Evolutionary conservation across 495 filamentous ascomycete species (phyloP), one percentile per base, ranked within the genome.

Genomic region (Trichoderma parareesei): DNA sequence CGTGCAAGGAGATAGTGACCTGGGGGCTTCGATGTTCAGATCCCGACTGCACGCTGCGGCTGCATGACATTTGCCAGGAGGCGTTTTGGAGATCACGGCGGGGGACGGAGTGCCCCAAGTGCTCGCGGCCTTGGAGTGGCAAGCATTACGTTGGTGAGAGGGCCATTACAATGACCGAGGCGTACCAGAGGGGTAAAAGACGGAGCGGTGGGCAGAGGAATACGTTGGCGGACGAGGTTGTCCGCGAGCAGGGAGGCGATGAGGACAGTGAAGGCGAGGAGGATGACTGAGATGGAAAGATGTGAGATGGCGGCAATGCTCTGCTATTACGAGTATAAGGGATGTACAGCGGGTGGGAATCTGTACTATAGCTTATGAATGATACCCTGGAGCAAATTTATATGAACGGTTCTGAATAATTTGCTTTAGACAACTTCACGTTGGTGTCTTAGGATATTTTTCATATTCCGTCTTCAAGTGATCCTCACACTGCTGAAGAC

Each of bases 1-100:
- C 89, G 2, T 98, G 94, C 73, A 90, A 85, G 75, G 92, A 97
- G 73, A 89, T 98, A 64, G 84, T 97, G 65, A 98, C 92, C 8
- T 77, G 90, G 66, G 93, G 93, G 5, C 88, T 93, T 82, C 84
- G 93, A 27, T 98, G 93, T 73, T 73, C 78, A 5, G 82, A 90
- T 44, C 75, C 79, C 18, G 79, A 85, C 20, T 98, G 93, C 70
- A 70, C 67, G 14, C 80, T 87, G 4, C 79, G 93, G 20, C 73
- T 97, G 20, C 93, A 98, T 72, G 85, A 92, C 62, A 82, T 87
- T 37, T 98, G 93, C 71, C 79, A 84, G 59, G 81, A 83, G 3
- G 86, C 82, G 49, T 90, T 90, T 71, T 96, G 90, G 73, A 81
- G 87, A 10, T 81, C 85, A 60, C 69, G 74, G 63, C 74, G 80